Evolutionary conservation across 2,329 filamentous ascomycete genomes (phyloP).

Genomic region (Ophiostoma tasmaniense): DNA sequence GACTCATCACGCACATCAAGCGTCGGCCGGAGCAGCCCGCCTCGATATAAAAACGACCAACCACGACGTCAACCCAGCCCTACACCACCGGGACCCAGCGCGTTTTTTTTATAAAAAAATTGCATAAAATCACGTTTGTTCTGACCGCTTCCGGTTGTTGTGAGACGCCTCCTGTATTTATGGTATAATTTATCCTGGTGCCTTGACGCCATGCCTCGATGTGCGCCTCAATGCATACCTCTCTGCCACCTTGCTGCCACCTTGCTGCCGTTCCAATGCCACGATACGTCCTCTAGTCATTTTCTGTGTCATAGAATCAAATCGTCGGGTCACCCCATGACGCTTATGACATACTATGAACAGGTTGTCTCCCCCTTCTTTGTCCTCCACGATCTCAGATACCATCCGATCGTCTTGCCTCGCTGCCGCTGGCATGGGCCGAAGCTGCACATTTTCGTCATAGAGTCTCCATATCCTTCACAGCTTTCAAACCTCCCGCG

Average conservation of each 20-base stretch:
- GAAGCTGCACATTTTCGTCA: background rate
- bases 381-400: background rate
- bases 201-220: background rate
- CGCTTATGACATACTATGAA: background rate
- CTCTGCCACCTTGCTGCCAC: too few species aligned
- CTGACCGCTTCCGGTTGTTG: background rate
- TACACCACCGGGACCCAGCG: slow-evolving; percentile 12
- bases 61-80: background rate
- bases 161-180: background rate
- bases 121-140: too few species aligned
- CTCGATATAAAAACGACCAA: slow-evolving; percentile 6
- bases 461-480: background rate
- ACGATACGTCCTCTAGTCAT: background rate
- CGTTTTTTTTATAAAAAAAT: background rate
- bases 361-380: background rate
- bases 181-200: background rate
- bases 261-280: background rate
- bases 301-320: slow-evolving; percentile 7
- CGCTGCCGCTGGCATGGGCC: background rate
- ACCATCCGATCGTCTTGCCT: background rate
- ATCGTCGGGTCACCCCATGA: background rate
- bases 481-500: background rate
- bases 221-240: too few species aligned
- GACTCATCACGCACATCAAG: background rate
- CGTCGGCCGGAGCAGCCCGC: slow-evolving; percentile 19